Conservation (phyloP, 2,329 filamentous ascomycete genomes). For the Pseudocercospora fijiensis region DNA sequence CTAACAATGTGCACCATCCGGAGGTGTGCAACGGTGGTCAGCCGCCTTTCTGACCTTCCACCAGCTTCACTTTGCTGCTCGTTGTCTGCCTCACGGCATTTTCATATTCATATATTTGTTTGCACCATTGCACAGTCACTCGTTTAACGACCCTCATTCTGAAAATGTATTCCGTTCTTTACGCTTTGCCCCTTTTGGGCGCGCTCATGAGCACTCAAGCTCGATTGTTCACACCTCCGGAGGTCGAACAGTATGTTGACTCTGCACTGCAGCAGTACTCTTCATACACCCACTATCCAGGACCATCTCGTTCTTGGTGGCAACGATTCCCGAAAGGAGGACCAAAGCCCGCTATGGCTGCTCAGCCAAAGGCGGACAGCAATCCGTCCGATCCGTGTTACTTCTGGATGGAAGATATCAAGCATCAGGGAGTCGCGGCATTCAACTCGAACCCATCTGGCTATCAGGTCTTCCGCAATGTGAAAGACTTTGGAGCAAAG, state of each 20-base stretch:
- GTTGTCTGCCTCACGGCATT: not conserved
- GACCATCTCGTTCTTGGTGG: slow-evolving; percentile 14
- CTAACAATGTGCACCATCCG: no score
- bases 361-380: slow-evolving; percentile 5
- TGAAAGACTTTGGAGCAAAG: slow-evolving; percentile 48
- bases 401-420: slow-evolving; percentile 48
- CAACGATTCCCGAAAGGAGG: slow-evolving; percentile 5
- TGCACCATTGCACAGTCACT: not conserved
- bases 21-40: not conserved
- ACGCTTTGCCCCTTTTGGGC: slow-evolving; percentile 16
- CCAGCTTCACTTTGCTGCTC: slow-evolving; percentile 20
- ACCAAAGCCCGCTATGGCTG: not conserved
- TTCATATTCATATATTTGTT: slow-evolving; percentile 1
- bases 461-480: slow-evolving; percentile 52
- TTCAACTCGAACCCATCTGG: slow-evolving; percentile 45
- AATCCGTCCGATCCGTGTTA: slow-evolving; percentile 28
- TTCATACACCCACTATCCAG: slow-evolving; percentile 8
- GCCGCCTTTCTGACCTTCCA: slow-evolving; percentile 5
- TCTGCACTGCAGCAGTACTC: not conserved
- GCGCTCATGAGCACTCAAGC: slow-evolving; percentile 23
- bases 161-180: slow-evolving; percentile 20
- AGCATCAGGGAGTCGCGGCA: slow-evolving; percentile 50
- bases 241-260: slow-evolving; percentile 6
- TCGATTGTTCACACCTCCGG: slow-evolving; percentile 15
- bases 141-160: slow-evolving; percentile 8